Evolutionary conservation across 2,329 filamentous ascomycete species (phyloP).

Genomic region (Ceratocystis ficicola): DNA sequence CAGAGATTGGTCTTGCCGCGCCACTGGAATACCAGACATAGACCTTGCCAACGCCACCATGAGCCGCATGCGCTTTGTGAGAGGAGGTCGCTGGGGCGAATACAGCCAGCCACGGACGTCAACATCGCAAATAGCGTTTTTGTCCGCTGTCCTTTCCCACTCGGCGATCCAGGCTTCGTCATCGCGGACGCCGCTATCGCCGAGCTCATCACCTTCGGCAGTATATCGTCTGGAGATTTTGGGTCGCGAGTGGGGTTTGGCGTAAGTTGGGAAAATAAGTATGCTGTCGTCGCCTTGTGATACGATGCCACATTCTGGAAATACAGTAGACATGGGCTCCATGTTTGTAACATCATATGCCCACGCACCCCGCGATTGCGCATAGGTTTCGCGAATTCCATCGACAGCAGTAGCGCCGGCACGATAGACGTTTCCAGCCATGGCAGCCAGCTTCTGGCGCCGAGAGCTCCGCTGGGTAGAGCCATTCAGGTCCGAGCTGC

Average conservation of each 20-base stretch:
- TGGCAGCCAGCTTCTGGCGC: constrained; percentile 61
- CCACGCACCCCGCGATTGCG: constrained; percentile 36
- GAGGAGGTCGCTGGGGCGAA: constrained; percentile 67
- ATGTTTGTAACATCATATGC: constrained; percentile 26
- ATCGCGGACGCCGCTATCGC: constrained; percentile 40
- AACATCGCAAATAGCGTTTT: constrained; percentile 79
- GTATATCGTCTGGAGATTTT: constrained; percentile 7
- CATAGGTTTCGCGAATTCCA: constrained; percentile 48
- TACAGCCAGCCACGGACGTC: constrained; percentile 96
- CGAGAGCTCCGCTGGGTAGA: constrained; percentile 54
- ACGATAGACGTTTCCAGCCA: constrained; percentile 46
- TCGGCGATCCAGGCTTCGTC: constrained; percentile 65
- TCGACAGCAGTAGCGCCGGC: constrained; percentile 46
- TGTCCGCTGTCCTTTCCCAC: constrained; percentile 69
- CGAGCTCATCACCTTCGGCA: constrained; percentile 27
- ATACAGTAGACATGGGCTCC: constrained; percentile 56
- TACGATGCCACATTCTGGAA: constrained; percentile 73
- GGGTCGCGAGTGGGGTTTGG: constrained; percentile 47
- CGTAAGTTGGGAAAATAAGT: constrained; percentile 91
- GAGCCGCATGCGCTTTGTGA: constrained; percentile 77
- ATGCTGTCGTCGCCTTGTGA: constrained; percentile 77
- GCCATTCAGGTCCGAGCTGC: constrained; percentile 23
- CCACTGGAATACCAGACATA: constrained; percentile 72
- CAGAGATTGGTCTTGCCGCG: constrained; percentile 32
- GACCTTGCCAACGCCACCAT: constrained; percentile 77